A percentile compares a stretch with the other conserved stretches of the same genome.
Conservation (phyloP, 371 early-diverging fungal species). For the Blakeslea trispora region DNA sequence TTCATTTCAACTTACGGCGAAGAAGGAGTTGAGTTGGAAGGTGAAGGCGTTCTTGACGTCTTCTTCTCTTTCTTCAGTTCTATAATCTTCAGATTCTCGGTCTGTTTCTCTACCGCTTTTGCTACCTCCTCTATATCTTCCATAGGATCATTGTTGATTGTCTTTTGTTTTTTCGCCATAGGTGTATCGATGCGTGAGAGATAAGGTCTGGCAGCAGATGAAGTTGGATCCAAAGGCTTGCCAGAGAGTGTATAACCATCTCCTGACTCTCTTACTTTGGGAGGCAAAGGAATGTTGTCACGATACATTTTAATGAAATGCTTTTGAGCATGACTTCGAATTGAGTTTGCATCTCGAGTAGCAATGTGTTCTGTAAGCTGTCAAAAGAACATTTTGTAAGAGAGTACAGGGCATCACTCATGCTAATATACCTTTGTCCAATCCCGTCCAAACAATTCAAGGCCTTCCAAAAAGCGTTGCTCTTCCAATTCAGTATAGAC, state of each 20-base stretch:
- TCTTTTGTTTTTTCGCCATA: background rate
- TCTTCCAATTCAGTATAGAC: slow-evolving; percentile 82
- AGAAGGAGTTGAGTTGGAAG: slow-evolving; percentile 1
- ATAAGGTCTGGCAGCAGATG: slow-evolving; percentile 84
- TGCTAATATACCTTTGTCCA: slow-evolving; percentile 72
- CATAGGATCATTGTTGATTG: slow-evolving; percentile 9
- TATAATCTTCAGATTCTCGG: background rate
- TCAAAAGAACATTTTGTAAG: too few relatives aligned
- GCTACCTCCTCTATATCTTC: slow-evolving; percentile 6
- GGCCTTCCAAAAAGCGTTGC: slow-evolving; percentile 69
- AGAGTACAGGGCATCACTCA: too few relatives aligned
- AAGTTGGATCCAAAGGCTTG: slow-evolving; percentile 82
- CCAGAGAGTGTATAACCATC: slow-evolving; percentile 89
- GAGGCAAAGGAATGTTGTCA: slow-evolving; percentile 78
- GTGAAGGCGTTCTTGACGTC: slow-evolving; percentile 1
- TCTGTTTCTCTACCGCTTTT: slow-evolving; percentile 2
- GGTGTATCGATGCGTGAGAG: slow-evolving; percentile 34
- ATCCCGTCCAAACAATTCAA: slow-evolving; percentile 80
- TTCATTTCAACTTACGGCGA: slow-evolving; percentile 6
- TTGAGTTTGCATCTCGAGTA: slow-evolving; percentile 81
- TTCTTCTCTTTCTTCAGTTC: background rate
- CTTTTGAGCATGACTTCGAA: slow-evolving; percentile 90
- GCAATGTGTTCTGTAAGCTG: slow-evolving; percentile 68
- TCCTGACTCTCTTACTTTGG: slow-evolving; percentile 76
- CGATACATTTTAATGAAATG: slow-evolving; percentile 88